Base-by-base conservation (phyloP, 1,284 basidiomycete species). In the Papiliotrema flavescens region DNA sequence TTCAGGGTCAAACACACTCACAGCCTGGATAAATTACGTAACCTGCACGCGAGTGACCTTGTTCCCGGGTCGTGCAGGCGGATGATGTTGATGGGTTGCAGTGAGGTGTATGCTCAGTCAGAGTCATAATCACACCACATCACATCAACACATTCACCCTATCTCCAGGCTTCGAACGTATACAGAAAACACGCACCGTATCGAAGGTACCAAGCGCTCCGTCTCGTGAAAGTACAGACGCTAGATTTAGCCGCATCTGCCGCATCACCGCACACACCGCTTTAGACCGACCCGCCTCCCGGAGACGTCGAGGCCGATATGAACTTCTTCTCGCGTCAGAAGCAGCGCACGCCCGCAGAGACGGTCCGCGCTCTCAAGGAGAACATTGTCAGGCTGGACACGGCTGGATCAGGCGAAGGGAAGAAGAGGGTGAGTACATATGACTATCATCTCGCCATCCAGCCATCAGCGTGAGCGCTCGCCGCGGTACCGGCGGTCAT, bases 281-380 rank as follows among this genome's bases (percentile, higher is more conserved):
- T 34, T 35, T n/a, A 28, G 14, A n/a, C 56, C 42, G 28, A 32
- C 28, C 28, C 28, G 28, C 28, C 28, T 32, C 28, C 28, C 28
- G 28, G 28, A 32, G 28, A 32, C 28, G 28, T 32, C 35, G 39
- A n/a, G 23, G 37, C 15, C 52, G 36, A 35, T 2, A 93, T 94
- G 91, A 95, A 95, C 78, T 94, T 95, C 80, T 95, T 95, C 85
- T 92, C 89, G 79, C 85, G 89, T 23, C 62, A 63, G 51, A 93
- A 90, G 75, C 85, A 84, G 42, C 81, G 89, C 66, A 87, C 88
- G 35, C 91, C 92, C 13, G 84, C 87, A 44, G 91, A 95, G 73
- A 83, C 90, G 54, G 88, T 94, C 34, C 82, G 85, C 48, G 82
- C 85, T 36, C 79, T 94, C 49, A 83, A 85, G 47, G 92, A 95